A percentile compares a stretch with the other conserved stretches of the same genome.
Evolutionary conservation across 139 green algal species (phyloP).

Genomic region (Chlorella ohadii): DNA sequence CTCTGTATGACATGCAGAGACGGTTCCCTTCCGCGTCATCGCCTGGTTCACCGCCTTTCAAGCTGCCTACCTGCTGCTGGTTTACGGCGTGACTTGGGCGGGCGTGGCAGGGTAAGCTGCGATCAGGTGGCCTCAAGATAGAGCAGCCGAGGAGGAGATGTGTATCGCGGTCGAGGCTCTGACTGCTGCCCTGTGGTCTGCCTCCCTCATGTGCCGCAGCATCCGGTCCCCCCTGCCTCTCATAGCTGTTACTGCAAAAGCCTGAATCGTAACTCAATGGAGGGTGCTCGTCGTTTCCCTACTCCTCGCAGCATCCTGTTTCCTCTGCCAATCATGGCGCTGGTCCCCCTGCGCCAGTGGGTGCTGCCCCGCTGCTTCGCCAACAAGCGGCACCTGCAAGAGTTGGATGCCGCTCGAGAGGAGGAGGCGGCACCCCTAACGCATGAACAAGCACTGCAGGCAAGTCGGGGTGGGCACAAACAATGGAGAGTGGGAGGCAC

Average conservation of each 20-base stretch:
- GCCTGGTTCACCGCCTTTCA: slow-evolving; percentile 81
- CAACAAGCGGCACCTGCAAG: slow-evolving; percentile 43
- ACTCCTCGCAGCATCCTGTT: slow-evolving; percentile 67
- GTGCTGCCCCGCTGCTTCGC: slow-evolving; percentile 71
- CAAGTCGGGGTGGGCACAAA: no score
- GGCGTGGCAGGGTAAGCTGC: slow-evolving; percentile 37
- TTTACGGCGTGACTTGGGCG: slow-evolving; percentile 74
- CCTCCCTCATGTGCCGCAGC: no score
- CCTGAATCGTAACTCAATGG: no score
- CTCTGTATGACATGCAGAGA: slow-evolving; percentile 35
- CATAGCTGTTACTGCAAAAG: no score
- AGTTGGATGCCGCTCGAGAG: slow-evolving; percentile 73
- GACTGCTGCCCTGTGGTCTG: no score
- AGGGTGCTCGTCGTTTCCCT: no score
- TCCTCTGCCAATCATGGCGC: slow-evolving; percentile 83
- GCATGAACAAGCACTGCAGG: slow-evolving; percentile 27
- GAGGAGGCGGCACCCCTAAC: slow-evolving; percentile 58
- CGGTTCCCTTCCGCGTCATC: slow-evolving; percentile 66
- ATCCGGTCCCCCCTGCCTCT: no score
- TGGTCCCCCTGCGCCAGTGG: slow-evolving; percentile 80
- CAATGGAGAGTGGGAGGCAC: not conserved
- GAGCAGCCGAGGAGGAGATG: no score
- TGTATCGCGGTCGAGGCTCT: no score
- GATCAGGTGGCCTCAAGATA: not conserved
- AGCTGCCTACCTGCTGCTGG: slow-evolving; percentile 42